Conservation (phyloP, 768 basidiomycete species). For the Asterophora lycoperdoides region DNA sequence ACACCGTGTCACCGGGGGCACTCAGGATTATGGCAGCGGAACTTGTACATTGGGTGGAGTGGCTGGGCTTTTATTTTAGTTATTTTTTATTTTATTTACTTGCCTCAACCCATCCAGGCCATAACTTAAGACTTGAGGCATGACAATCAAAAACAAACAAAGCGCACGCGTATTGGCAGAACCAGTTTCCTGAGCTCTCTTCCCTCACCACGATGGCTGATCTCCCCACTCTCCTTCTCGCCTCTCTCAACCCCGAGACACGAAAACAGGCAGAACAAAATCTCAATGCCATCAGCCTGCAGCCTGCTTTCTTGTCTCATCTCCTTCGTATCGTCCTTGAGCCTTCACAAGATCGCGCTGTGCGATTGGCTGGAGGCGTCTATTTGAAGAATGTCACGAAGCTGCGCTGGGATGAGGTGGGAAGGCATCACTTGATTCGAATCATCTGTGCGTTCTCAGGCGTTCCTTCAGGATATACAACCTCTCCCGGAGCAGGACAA, state of each 20-base stretch:
- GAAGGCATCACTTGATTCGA: conserved; percentile 17
- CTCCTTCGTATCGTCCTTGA: conserved; percentile 79
- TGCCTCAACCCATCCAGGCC: too few species aligned
- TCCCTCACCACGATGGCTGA: conserved; percentile 48
- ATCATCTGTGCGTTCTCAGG: not conserved
- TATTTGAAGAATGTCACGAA: conserved; percentile 92
- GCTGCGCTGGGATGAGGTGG: conserved; percentile 83
- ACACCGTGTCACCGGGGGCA: too few species aligned
- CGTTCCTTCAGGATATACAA: conserved; percentile 55
- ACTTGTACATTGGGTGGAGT: too few species aligned
- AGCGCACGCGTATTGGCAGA: conserved; percentile 13
- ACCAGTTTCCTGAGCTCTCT: not conserved
- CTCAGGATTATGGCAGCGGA: too few species aligned
- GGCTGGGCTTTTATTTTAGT: too few species aligned
- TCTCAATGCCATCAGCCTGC: conserved; percentile 60
- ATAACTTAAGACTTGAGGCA: too few species aligned
- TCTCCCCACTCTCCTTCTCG: conserved; percentile 63
- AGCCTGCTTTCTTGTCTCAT: conserved; percentile 75
- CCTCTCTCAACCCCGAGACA: conserved; percentile 63
- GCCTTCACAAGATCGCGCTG: conserved; percentile 57
- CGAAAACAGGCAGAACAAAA: conserved; percentile 80
- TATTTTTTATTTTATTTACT: too few species aligned
- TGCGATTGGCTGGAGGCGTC: conserved; percentile 80
- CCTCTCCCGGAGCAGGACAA: conserved; percentile 74
- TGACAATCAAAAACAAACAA: conserved; percentile 12